Base-by-base conservation (phyloP, 805 yeast genomes). In the Clavispora phyllophila region DNA sequence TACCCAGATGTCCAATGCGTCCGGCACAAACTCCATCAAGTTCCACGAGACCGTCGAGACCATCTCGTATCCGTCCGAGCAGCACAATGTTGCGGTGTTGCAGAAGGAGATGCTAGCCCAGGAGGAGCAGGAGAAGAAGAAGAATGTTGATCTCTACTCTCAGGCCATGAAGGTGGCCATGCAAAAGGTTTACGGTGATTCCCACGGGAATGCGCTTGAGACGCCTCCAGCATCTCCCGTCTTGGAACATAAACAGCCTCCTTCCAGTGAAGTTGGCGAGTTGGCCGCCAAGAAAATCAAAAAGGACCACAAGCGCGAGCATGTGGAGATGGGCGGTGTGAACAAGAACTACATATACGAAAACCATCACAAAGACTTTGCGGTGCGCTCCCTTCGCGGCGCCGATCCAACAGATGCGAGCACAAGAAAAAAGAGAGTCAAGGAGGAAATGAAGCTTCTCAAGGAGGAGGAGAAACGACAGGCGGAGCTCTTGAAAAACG, bases 131-230 rank as follows among this genome's bases (percentile, higher is more conserved):
- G 45, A 35, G 26, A 37, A 37, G 34, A 50, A 59, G 33, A 57
- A 76, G 22, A 73, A 73, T 19, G 75, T 70, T 32, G 82, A 79
- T 47, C 65, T 79, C 68, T 81, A 80, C 50, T 68, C 67, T 17
- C 63, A 64, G 48, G 86, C 86, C 0, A 65, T 73, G 46, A 74
- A 73, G 48, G 73, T 75, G 12, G 86, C 87, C 0, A 63, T 71
- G 56, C 70, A 67, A 45, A 78, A 69, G 44, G 84, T 81, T 1
- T 79, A 79, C 52, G 82, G 82, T 5, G 65, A 60, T 9, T 17
- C 33, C 17, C n/a, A 22, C 18, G 29, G 24, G 7, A 24, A 24
- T 19, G 19, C 31, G 7, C 36, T 20, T 26, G 38, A 36, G n/a
- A 42, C 41, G n/a, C 39, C 33, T 17, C 33, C 42, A 29, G 29